These are phyloP conservation scores for Neoscytalidium dimidiatum DNA, from an alignment of 2,329 filamentous ascomycete species.

Conservation along the genomic window DNA sequence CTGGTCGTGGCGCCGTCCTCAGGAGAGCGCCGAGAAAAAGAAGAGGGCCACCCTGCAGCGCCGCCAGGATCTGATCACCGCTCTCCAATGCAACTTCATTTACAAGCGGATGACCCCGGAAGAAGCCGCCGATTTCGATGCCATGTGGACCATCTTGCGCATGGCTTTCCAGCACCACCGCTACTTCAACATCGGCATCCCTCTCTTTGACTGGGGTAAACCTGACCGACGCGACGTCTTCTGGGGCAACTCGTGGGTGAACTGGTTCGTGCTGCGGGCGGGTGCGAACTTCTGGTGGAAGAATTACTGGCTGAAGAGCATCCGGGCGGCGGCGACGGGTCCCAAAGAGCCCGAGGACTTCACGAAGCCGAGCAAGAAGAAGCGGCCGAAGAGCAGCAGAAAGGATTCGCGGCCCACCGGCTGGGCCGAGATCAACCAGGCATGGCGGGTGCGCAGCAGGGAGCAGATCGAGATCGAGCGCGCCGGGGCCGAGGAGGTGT, in stretches of 20 bases:
- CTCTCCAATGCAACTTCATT: constrained; percentile 14
- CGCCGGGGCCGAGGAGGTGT: constrained; percentile 17
- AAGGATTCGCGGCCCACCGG: constrained; percentile 1
- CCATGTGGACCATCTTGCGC: constrained; percentile 34
- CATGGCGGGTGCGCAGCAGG: neutral
- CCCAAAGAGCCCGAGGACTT: neutral
- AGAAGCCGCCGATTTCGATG: constrained; percentile 31
- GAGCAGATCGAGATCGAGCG: constrained; percentile 19
- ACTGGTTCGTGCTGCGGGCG: constrained; percentile 35
- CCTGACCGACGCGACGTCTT: constrained; percentile 19
- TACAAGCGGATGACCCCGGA: constrained; percentile 22
- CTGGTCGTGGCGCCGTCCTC: constrained; percentile 16
- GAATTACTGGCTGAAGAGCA: constrained; percentile 30
- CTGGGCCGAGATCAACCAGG: constrained; percentile 10
- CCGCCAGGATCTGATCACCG: constrained; percentile 26
- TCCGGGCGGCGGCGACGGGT: neutral
- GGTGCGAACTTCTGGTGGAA: constrained; percentile 34
- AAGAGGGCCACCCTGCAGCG: constrained; percentile 5
- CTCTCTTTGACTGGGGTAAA: constrained; percentile 27
- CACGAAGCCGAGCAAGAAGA: constrained; percentile 7
- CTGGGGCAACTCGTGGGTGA: constrained; percentile 32
- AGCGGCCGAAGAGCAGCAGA: neutral
- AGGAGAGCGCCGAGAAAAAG: constrained; percentile 17
- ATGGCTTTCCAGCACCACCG: constrained; percentile 30
- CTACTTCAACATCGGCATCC: constrained; percentile 29